Evolutionary conservation across 768 basidiomycete genomes (phyloP).

Genomic region (Lyophyllum atratum): DNA sequence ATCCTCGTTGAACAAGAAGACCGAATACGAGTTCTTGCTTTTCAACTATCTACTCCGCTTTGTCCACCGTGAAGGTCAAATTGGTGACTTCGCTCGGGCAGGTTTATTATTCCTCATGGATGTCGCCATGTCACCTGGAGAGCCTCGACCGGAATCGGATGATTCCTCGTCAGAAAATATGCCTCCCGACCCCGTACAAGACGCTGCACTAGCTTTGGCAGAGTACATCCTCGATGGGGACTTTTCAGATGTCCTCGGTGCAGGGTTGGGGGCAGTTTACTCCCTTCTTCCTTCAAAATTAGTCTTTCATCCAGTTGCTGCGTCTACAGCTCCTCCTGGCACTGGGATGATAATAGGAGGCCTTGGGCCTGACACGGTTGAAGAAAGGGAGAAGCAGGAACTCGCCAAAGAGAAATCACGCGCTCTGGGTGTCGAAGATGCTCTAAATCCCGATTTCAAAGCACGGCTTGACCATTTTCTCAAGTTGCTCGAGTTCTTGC

Average conservation of each 20-base stretch:
- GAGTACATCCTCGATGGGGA: constrained; percentile 97
- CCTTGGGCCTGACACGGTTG: constrained; percentile 52
- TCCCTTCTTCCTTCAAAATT: constrained; percentile 89
- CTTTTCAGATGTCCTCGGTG: constrained; percentile 95
- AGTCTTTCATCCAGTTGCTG: constrained; percentile 54
- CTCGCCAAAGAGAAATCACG: constrained; percentile 51
- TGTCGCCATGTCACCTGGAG: constrained; percentile 87
- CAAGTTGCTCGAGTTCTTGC: constrained; percentile 87
- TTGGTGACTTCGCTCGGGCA: constrained; percentile 91
- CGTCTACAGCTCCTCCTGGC: constrained; percentile 38
- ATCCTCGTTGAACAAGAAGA: constrained; percentile 53
- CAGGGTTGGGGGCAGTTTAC: constrained; percentile 91
- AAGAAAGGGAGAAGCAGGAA: constrained; percentile 54
- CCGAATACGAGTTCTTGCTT: constrained; percentile 93
- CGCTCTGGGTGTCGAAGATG: constrained; percentile 74
- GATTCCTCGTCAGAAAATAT: constrained; percentile 35
- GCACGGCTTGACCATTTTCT: constrained; percentile 85
- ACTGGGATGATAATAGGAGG: constrained; percentile 77
- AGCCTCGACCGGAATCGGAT: constrained; percentile 35
- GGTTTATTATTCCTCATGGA: constrained; percentile 95
- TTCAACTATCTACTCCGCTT: constrained; percentile 96
- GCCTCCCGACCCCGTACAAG: constrained; percentile 68
- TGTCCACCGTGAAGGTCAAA: constrained; percentile 90
- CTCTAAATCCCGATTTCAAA: constrained; percentile 74
- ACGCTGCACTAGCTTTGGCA: constrained; percentile 84